Evolutionary conservation across 805 yeast species (phyloP), one percentile per base, ranked within the genome.

Genomic region (Metschnikowia arizonensis): DNA sequence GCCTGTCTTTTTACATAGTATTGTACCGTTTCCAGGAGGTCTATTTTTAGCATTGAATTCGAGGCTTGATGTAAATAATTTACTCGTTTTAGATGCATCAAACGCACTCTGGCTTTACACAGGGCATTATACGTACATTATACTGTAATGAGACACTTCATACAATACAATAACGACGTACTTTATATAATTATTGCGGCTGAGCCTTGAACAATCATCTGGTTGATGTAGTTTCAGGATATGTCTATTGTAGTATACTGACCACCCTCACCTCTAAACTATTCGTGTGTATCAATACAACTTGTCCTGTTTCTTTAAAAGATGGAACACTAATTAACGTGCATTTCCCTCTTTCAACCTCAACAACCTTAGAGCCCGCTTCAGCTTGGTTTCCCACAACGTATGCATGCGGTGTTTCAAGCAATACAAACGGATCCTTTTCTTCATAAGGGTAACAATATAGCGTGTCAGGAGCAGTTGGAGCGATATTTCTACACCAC

Each of bases 381-480:
- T 62, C 59, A 0, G 83, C 78, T 62, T 88, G 96, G 59, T 90
- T 91, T 0, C 97, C 98, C 3, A 79, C 88, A 55, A 88, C 80
- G 58, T 85, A 88, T 2, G 90, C 83, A 60, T 88, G 90, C 0
- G 98, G 98, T 14, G 86, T 79, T 56, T 86, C 87, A 8, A 68
- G 68, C n/a, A 93, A 67, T 1, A 82, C 70, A 62, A 91, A 88
- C 3, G 98, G 98, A 62, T 93, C 98, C 1, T 60, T 56, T 21
- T 80, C 78, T 9, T 76, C 75, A 57, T 74, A 90, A 1, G 99
- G 97, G 56, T 88, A 89, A 53, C 95, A 82, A 75, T 90, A 85
- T 34, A 93, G 66, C 0, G 99, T 93, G 58, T 93, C 98, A 0
- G 99, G 99, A 1, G 97, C 95, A 0, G 97, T 89, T 2, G 99